Evolutionary conservation across 2,329 filamentous ascomycete species (phyloP).

Genomic region (Blastomyces percursus): DNA sequence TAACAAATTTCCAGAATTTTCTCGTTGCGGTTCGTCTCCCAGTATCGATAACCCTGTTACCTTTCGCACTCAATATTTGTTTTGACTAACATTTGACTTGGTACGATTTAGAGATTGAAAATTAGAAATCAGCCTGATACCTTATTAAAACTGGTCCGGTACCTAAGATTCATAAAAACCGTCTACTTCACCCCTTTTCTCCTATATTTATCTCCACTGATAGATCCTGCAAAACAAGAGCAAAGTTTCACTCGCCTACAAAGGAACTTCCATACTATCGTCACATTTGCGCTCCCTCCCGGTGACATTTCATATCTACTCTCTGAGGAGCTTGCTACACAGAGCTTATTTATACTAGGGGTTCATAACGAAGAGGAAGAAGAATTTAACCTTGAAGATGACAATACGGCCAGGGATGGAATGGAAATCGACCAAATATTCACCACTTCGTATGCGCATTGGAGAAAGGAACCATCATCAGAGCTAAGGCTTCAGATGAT

Average conservation of each 20-base stretch:
- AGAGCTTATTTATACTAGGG: conserved; percentile 34
- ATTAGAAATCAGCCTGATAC: conserved; percentile 17
- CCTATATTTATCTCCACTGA: conserved; percentile 24
- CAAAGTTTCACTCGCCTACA: conserved; percentile 28
- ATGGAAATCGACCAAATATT: conserved; percentile 31
- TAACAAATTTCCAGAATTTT: conserved; percentile 26
- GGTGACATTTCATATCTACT: conserved; percentile 34
- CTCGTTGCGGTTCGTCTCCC: conserved; percentile 23
- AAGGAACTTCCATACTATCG: conserved; percentile 37
- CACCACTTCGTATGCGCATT: conserved; percentile 29
- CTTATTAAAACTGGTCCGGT: conserved; percentile 25
- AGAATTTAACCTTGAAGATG: conserved; percentile 9
- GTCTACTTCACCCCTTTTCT: conserved; percentile 30
- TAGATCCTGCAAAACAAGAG: conserved; percentile 20
- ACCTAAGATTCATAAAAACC: conserved; percentile 26
- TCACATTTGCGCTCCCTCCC: conserved; percentile 38
- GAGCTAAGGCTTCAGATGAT: conserved; percentile 23
- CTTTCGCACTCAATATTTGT: neutral
- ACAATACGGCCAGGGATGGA: conserved; percentile 17
- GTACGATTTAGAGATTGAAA: conserved; percentile 19
- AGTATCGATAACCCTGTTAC: neutral
- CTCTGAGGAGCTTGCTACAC: conserved; percentile 35
- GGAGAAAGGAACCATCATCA: conserved; percentile 25
- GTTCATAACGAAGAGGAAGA: conserved; percentile 22
- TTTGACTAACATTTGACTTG: neutral